These are phyloP conservation scores for Linnemannia hyalina DNA, from an alignment of 192 early-diverging fungal genomes.

Conservation along the genomic window DNA sequence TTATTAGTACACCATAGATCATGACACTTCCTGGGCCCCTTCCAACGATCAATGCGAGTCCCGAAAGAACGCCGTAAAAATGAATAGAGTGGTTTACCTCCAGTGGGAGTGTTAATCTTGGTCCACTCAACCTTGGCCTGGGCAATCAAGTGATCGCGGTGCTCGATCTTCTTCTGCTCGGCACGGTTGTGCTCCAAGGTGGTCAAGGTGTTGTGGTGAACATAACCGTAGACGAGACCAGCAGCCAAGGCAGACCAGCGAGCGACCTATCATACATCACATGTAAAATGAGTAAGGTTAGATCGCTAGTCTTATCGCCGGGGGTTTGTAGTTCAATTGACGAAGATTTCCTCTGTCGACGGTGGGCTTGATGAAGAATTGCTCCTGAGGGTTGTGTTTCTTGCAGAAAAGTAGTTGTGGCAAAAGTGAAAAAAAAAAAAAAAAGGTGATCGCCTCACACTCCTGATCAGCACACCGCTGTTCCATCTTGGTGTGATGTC, in stretches of 20 bases:
- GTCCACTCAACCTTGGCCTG: conserved; percentile 84
- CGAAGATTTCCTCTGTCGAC: too few species aligned
- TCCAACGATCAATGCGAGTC: background rate
- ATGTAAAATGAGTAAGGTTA: background rate
- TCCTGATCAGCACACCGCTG: background rate
- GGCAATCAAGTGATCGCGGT: conserved; percentile 75
- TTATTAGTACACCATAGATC: background rate
- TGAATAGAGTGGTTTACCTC: conserved; percentile 10
- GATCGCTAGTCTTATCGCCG: background rate
- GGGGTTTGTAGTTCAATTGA: background rate
- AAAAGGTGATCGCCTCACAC: background rate
- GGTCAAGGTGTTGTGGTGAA: conserved; percentile 65
- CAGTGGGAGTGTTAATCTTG: conserved; percentile 69
- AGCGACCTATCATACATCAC: conserved; percentile 58
- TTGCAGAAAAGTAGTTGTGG: background rate
- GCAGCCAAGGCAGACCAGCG: conserved; percentile 70
- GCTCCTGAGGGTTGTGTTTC: background rate
- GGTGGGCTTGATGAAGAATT: background rate
- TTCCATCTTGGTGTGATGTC: background rate
- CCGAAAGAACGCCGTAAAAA: background rate
- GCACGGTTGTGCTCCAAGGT: conserved; percentile 60
- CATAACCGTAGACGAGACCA: conserved; percentile 69
- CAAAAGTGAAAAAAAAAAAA: background rate
- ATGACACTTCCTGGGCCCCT: conserved; percentile 1
- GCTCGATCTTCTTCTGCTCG: conserved; percentile 62